A percentile compares a stretch with the other conserved stretches of the same genome.
Conservation (phyloP, 2,329 filamentous ascomycete genomes). For the Fusarium aywerte region DNA sequence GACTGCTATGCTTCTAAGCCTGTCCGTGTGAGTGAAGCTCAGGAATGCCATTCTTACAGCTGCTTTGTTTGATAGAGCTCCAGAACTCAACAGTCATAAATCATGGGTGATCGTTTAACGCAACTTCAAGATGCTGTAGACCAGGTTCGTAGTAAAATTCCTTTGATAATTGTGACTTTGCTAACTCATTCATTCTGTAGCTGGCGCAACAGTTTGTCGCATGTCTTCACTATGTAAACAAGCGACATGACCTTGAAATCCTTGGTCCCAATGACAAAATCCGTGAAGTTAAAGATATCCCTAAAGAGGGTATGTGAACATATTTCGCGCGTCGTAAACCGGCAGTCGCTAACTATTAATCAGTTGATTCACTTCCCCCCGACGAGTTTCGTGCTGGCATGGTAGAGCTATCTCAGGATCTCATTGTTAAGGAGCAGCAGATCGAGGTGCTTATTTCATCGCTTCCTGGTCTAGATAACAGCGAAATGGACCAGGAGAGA, state of each 20-base stretch:
- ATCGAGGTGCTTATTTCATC: slow-evolving; percentile 81
- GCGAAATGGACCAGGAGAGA: slow-evolving; percentile 78
- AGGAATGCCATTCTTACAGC: neutral
- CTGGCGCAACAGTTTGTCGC: slow-evolving; percentile 76
- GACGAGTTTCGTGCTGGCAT: slow-evolving; percentile 75
- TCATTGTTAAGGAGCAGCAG: slow-evolving; percentile 84
- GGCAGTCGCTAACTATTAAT: slow-evolving; percentile 2
- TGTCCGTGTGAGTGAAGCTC: neutral
- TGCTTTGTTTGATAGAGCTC: slow-evolving; percentile 5
- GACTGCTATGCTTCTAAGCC: slow-evolving; percentile 2
- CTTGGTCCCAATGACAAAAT: slow-evolving; percentile 69
- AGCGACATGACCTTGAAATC: slow-evolving; percentile 73
- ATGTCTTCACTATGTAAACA: slow-evolving; percentile 72
- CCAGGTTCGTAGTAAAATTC: slow-evolving; percentile 63
- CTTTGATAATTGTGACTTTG: fast-evolving
- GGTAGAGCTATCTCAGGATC: slow-evolving; percentile 77
- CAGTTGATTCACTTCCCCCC: slow-evolving; percentile 70
- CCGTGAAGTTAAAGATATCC: slow-evolving; percentile 65
- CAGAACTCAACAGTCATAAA: slow-evolving; percentile 28
- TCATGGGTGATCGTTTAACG: slow-evolving; percentile 80
- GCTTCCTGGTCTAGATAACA: slow-evolving; percentile 81
- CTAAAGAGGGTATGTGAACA: slow-evolving; percentile 59
- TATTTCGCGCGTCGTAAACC: fast-evolving
- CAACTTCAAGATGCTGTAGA: slow-evolving; percentile 88
- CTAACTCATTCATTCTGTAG: slow-evolving; percentile 53